Conservation (phyloP, 2,329 filamentous ascomycete genomes). For the Metarhizium guizhouense region DNA sequence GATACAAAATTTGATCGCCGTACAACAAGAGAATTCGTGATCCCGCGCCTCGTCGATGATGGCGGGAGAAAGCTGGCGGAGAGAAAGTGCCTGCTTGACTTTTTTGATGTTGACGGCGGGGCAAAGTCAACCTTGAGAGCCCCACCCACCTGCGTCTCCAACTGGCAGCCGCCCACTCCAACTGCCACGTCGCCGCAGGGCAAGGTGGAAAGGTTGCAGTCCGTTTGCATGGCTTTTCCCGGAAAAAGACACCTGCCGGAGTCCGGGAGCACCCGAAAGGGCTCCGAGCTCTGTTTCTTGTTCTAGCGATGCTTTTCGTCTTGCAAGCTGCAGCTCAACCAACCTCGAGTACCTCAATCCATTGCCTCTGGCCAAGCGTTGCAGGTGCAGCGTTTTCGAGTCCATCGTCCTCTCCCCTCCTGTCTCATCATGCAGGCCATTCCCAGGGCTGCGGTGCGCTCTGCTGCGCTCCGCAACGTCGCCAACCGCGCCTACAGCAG, state of each 20-base stretch:
- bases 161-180: background rate
- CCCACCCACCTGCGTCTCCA: background rate
- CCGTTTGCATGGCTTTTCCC: conserved; percentile 2
- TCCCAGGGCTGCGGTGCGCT: conserved; percentile 59
- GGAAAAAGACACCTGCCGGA: conserved; percentile 16
- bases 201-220: background rate
- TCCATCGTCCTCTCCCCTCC: conserved; percentile 6
- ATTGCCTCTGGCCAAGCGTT: conserved; percentile 12
- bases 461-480: conserved; percentile 56
- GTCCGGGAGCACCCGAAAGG: conserved; percentile 13
- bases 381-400: conserved; percentile 9
- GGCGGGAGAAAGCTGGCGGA: background rate
- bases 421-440: conserved; percentile 73
- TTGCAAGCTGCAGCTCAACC: conserved; percentile 11
- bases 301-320: conserved; percentile 9
- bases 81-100: background rate
- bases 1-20: background rate
- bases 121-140: background rate
- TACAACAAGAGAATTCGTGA: background rate
- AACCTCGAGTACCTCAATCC: conserved; percentile 11
- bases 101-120: conserved; percentile 1
- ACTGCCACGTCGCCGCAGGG: background rate
- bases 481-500: conserved; percentile 57
- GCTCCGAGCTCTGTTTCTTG: conserved; percentile 5
- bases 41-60: background rate